phyloP scores from a whole-genome alignment of 257 asterid species.

The Verbascum thapsus region DNA sequence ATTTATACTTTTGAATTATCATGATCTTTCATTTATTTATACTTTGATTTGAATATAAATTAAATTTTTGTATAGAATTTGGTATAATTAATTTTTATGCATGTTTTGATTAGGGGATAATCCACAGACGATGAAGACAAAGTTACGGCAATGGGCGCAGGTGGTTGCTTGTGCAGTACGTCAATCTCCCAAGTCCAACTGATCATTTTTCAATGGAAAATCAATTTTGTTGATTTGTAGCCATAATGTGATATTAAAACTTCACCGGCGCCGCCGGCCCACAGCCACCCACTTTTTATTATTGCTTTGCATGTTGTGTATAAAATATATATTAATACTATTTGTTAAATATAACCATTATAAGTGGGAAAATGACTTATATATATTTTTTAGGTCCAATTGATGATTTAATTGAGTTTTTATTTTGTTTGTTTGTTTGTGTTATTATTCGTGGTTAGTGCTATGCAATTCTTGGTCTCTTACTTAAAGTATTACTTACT shows the following conservation, averaged over 20 bases:
- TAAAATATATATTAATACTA: neutral
- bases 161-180: conserved; percentile 78
- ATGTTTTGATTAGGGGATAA: conserved; percentile 44
- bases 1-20: too few species aligned
- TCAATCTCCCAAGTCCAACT: conserved; percentile 43
- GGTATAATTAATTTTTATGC: neutral
- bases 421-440: conserved; percentile 19
- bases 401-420: conserved; percentile 8
- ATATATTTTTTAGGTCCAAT: neutral
- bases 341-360: conserved; percentile 9
- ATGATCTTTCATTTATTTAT: too few species aligned
- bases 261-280: conserved; percentile 31
- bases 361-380: conserved; percentile 27
- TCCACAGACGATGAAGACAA: conserved; percentile 71
- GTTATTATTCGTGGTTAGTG: conserved; percentile 11
- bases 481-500: too few species aligned
- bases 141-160: conserved; percentile 79
- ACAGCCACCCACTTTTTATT: conserved; percentile 30
- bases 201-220: conserved; percentile 30
- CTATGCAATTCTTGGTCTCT: neutral
- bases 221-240: conserved; percentile 28
- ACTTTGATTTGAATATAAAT: too few species aligned
- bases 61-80: too few species aligned
- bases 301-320: conserved; percentile 34
- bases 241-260: conserved; percentile 22